phyloP scores from a whole-genome alignment of 495 filamentous ascomycete genomes.

The Trichoderma erinaceum region DNA sequence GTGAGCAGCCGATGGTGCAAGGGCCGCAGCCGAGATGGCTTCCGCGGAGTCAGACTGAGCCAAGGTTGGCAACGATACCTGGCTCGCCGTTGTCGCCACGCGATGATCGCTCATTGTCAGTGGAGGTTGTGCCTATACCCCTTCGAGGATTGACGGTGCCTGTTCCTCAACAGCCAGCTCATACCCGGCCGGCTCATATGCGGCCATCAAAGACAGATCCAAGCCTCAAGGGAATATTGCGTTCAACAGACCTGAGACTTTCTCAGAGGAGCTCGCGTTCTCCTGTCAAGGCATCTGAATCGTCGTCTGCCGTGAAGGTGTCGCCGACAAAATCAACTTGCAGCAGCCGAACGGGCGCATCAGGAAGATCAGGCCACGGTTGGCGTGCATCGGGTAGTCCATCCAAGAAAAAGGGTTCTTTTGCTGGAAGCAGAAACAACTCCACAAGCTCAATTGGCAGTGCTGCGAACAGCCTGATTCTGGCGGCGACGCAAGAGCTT shows the following conservation, averaged over 20 bases:
- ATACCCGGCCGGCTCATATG: background rate
- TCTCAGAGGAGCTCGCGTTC: background rate
- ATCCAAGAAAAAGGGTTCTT: background rate
- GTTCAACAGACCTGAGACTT: conserved; percentile 10
- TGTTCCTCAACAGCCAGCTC: background rate
- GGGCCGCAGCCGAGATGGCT: background rate
- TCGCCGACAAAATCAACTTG: background rate
- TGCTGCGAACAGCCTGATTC: conserved; percentile 15
- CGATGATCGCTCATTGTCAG: background rate
- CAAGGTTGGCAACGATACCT: background rate
- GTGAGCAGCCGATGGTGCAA: background rate
- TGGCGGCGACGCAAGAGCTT: conserved; percentile 9
- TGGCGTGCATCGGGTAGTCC: background rate
- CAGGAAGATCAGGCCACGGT: background rate
- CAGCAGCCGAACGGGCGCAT: background rate
- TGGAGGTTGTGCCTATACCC: background rate
- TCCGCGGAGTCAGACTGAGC: conserved; percentile 1
- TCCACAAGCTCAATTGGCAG: conserved; percentile 9
- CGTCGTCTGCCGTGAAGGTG: background rate
- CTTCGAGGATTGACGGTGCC: background rate
- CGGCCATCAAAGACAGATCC: background rate
- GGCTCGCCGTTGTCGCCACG: background rate
- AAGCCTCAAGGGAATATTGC: conserved; percentile 13
- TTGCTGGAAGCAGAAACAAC: background rate
- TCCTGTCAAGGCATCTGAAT: background rate